Conservation (phyloP, 805 yeast genomes). For the Metschnikowia kofuensis region DNA sequence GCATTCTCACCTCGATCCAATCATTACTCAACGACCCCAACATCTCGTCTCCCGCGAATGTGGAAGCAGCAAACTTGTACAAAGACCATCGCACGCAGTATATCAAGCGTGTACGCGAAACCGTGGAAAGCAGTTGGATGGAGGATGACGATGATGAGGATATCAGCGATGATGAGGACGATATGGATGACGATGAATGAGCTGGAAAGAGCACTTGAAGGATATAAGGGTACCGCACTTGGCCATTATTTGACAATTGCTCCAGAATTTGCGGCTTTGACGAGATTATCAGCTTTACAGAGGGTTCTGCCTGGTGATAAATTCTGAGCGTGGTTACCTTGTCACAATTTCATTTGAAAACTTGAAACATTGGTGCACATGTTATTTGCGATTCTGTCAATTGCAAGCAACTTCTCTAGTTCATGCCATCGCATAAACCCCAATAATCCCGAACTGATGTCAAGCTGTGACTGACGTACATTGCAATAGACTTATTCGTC, state of each 20-base stretch:
- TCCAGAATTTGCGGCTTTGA: neutral
- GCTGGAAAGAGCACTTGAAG: neutral
- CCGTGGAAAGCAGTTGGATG: slow-evolving; percentile 93
- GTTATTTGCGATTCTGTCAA: no score
- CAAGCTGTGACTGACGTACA: no score
- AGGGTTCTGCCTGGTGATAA: no score
- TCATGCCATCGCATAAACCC: no score
- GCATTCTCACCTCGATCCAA: slow-evolving; percentile 90
- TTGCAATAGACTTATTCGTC: no score
- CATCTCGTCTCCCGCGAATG: slow-evolving; percentile 95
- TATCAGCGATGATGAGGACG: slow-evolving; percentile 25
- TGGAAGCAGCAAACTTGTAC: slow-evolving; percentile 93
- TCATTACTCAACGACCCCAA: slow-evolving; percentile 93
- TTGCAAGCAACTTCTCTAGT: no score
- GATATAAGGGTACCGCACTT: no score
- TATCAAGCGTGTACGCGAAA: slow-evolving; percentile 84
- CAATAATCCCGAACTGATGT: no score
- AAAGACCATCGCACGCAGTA: slow-evolving; percentile 94
- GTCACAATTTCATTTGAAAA: no score
- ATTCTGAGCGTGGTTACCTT: no score
- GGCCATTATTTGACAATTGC: neutral
- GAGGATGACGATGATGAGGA: slow-evolving; percentile 67
- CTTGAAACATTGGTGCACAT: no score
- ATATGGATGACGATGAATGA: slow-evolving; percentile 7
- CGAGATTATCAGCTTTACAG: neutral